Evolutionary conservation across 1,139 yeast species (phyloP).

Genomic region (Hansenula sp.): DNA sequence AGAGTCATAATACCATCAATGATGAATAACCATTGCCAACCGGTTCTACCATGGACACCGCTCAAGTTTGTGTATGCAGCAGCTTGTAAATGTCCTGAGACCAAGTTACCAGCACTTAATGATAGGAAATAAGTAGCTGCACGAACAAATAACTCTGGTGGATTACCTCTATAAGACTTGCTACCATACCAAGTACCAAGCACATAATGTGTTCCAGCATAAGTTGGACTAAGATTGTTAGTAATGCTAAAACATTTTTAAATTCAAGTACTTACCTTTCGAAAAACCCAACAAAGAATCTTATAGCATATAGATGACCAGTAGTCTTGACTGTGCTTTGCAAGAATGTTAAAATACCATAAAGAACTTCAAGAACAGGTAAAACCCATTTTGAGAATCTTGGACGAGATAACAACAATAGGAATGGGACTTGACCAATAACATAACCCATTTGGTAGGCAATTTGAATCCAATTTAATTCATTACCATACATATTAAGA

Average conservation of each 20-base stretch:
- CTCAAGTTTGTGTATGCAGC: constrained; percentile 46
- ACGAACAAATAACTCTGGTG: constrained; percentile 5
- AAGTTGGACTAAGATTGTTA: constrained; percentile 40
- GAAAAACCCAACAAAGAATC: constrained; percentile 47
- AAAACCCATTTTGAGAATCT: constrained; percentile 44
- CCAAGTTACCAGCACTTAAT: constrained; percentile 38
- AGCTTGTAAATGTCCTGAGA: constrained; percentile 51
- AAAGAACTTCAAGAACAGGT: constrained; percentile 43
- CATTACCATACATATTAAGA: constrained; percentile 56
- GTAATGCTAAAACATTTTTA: too few species aligned
- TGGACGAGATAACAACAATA: constrained; percentile 39
- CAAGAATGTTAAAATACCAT: constrained; percentile 49
- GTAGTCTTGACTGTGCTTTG: constrained; percentile 38
- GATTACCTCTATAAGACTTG: constrained; percentile 2
- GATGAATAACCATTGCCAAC: constrained; percentile 81
- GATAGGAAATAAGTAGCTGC: constrained; percentile 20
- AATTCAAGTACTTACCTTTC: too few species aligned
- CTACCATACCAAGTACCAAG: constrained; percentile 8
- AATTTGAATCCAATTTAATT: constrained; percentile 45
- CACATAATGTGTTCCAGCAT: constrained; percentile 44
- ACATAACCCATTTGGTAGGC: constrained; percentile 52
- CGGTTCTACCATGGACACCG: constrained; percentile 49
- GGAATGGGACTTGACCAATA: constrained; percentile 49
- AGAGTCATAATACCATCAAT: constrained; percentile 65
- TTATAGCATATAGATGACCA: constrained; percentile 39